phyloP scores from a whole-genome alignment of 2,329 filamentous ascomycete species.

The Alternaria postmessia region DNA sequence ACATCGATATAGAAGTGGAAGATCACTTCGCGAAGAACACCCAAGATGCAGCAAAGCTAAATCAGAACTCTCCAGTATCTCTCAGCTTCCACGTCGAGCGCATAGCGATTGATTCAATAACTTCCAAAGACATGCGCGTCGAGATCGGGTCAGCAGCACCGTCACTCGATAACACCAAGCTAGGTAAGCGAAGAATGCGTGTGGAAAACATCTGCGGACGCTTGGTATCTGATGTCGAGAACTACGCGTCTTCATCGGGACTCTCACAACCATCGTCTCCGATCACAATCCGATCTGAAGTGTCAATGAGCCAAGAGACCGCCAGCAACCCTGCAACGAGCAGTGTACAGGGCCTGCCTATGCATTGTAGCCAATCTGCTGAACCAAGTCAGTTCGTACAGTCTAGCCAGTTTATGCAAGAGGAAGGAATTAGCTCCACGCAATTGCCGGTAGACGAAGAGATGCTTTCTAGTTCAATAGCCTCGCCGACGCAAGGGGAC shows the following conservation, averaged over 20 bases:
- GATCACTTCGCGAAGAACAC: conserved; percentile 58
- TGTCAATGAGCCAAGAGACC: conserved; percentile 28
- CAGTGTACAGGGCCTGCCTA: conserved; percentile 1
- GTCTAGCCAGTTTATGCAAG: not conserved
- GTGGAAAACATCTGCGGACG: conserved; percentile 70
- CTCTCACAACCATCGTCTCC: conserved; percentile 69
- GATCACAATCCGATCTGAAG: conserved; percentile 57
- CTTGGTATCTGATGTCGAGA: conserved; percentile 72
- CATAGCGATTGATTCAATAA: conserved; percentile 72
- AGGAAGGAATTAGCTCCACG: conserved; percentile 2
- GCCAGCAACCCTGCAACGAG: conserved; percentile 31
- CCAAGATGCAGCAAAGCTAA: conserved; percentile 60
- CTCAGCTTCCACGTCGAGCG: conserved; percentile 71
- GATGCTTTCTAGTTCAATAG: not conserved
- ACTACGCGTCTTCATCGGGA: conserved; percentile 67
- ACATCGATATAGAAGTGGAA: conserved; percentile 72
- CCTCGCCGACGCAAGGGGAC: conserved; percentile 4
- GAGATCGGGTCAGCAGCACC: conserved; percentile 26
- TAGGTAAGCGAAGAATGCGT: conserved; percentile 71
- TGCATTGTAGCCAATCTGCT: not conserved
- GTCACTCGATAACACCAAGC: conserved; percentile 54
- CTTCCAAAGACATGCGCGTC: conserved; percentile 35
- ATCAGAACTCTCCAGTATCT: conserved; percentile 63
- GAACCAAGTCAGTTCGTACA: not conserved
- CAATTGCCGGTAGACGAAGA: conserved; percentile 5